Evolutionary conservation across 2,329 filamentous ascomycete genomes (phyloP).

Genomic region (Aphanocladium album): DNA sequence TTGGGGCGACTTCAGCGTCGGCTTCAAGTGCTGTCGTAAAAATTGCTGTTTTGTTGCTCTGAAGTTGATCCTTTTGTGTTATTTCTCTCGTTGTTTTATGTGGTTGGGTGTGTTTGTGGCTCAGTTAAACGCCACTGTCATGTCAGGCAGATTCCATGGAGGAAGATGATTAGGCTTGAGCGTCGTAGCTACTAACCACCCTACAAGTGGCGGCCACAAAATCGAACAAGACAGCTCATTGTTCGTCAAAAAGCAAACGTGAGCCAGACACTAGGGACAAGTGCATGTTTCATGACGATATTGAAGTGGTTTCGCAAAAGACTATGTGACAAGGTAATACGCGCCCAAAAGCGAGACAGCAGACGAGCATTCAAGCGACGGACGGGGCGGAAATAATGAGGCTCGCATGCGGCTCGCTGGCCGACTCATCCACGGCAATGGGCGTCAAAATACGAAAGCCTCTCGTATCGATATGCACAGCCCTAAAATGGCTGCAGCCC

Average conservation of each 20-base stretch:
- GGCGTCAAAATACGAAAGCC: not conserved
- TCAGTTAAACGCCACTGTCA: too few relatives aligned
- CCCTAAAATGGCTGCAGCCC: not conserved
- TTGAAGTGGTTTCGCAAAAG: too few relatives aligned
- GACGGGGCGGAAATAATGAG: not conserved
- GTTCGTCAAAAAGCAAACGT: not conserved
- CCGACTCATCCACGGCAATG: not conserved
- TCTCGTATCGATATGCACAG: not conserved
- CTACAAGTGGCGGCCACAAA: not conserved
- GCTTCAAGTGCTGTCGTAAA: too few relatives aligned
- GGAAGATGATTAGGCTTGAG: too few relatives aligned
- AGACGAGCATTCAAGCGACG: not conserved
- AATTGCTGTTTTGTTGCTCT: too few relatives aligned
- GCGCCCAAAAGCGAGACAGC: not conserved
- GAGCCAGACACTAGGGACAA: not conserved
- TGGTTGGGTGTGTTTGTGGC: too few relatives aligned
- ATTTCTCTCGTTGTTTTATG: too few relatives aligned
- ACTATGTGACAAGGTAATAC: not conserved
- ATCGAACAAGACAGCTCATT: not conserved
- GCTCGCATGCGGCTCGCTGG: not conserved
- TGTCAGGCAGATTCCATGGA: too few relatives aligned
- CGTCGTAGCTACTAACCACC: too few relatives aligned
- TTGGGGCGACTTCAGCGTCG: too few relatives aligned
- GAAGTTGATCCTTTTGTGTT: too few relatives aligned
- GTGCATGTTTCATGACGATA: not conserved